These are phyloP conservation scores for Brassica balearica DNA, from an alignment of 441 rosid species.

Conservation along the genomic window DNA sequence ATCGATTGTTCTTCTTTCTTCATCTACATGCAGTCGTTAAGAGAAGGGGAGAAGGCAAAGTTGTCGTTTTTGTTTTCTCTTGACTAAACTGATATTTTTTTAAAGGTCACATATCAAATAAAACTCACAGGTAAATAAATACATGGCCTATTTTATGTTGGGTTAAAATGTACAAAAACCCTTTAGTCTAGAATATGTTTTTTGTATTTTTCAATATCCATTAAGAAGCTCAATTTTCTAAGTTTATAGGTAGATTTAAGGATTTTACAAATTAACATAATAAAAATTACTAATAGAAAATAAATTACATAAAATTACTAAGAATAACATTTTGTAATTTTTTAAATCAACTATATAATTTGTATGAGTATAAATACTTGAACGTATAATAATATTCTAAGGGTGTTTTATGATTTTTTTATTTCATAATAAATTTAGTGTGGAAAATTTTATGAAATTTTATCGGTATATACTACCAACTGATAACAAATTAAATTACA, in stretches of 20 bases:
- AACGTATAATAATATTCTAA: too few relatives aligned
- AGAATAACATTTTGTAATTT: too few relatives aligned
- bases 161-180: not conserved
- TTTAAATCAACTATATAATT: too few relatives aligned
- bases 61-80: not conserved
- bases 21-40: not conserved
- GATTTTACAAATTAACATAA: not conserved
- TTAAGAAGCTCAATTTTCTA: too few relatives aligned
- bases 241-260: not conserved
- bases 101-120: not conserved
- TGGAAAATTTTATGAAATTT: too few relatives aligned
- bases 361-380: too few relatives aligned
- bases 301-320: not conserved
- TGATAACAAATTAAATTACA: too few relatives aligned
- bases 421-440: too few relatives aligned
- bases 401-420: too few relatives aligned
- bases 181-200: not conserved
- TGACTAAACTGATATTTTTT: not conserved
- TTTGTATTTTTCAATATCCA: not conserved
- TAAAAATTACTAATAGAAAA: not conserved
- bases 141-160: not conserved
- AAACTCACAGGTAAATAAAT: not conserved
- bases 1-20: not conserved
- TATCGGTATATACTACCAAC: too few relatives aligned
- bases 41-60: too few relatives aligned